phyloP scores from a whole-genome alignment of 176 grass and related monocot genomes.

The Eleusine indica region DNA sequence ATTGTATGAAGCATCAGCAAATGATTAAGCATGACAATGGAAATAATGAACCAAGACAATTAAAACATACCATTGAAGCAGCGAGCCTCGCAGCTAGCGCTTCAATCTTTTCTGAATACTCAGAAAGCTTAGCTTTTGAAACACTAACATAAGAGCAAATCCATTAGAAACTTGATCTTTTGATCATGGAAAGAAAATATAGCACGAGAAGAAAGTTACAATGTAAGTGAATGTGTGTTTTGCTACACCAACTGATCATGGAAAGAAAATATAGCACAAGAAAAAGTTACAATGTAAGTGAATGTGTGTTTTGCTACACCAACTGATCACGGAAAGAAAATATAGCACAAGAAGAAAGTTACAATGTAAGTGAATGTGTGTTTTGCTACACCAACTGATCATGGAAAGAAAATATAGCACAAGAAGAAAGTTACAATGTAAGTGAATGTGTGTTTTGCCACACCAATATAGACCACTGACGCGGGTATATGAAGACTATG shows the following conservation, averaged over 20 bases:
- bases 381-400: constrained; percentile 13
- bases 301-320: constrained; percentile 27
- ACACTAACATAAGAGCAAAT: constrained; percentile 47
- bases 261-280: constrained; percentile 5
- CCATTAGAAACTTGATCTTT: constrained; percentile 21
- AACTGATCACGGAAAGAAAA: neutral
- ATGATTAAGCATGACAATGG: constrained; percentile 8
- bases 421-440: no score
- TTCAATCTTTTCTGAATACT: constrained; percentile 96
- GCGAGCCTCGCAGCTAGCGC: constrained; percentile 68
- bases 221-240: constrained; percentile 3
- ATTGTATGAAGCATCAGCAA: neutral
- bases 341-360: no score
- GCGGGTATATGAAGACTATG: neutral
- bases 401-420: no score
- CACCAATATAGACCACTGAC: neutral
- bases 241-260: constrained; percentile 10
- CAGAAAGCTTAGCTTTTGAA: constrained; percentile 84
- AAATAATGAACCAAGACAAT: neutral
- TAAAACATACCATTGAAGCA: constrained; percentile 44
- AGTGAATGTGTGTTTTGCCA: neutral
- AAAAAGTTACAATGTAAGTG: neutral
- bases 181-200: constrained; percentile 16
- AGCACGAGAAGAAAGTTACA: neutral
- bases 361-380: no score